Conservation (phyloP, 1,139 yeast species). For the Saccharomyces hybrid region DNA sequence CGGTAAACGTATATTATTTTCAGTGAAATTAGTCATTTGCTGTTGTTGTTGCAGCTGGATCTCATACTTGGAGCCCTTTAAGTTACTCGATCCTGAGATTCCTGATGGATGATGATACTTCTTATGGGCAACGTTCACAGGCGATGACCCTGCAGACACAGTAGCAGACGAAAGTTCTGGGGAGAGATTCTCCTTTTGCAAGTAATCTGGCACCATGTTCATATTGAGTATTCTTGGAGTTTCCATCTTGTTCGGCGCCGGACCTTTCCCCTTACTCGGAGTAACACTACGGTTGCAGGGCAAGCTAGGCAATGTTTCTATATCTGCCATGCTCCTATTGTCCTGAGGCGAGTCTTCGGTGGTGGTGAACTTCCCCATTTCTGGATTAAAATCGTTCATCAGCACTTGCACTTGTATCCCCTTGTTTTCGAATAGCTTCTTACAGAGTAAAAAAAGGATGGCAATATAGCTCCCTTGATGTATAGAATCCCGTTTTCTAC, state of each 20-base stretch:
- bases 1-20: background rate
- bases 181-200: background rate
- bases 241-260: background rate
- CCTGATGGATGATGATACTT: background rate
- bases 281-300: background rate
- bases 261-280: background rate
- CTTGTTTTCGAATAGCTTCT: background rate
- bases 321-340: background rate
- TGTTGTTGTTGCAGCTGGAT: conserved; percentile 14
- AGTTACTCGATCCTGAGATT: background rate
- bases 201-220: background rate
- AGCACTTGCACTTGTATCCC: background rate
- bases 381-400: background rate
- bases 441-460: background rate
- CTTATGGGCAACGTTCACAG: conserved; percentile 7
- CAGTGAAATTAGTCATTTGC: conserved; percentile 19
- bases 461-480: background rate
- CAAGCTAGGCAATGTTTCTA: background rate
- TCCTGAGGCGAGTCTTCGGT: background rate
- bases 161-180: background rate
- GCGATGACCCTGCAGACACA: conserved; percentile 22
- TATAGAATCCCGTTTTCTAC: background rate
- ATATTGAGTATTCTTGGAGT: background rate
- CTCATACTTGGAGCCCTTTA: background rate
- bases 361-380: background rate